phyloP scores from a whole-genome alignment of 2,329 filamentous ascomycete genomes.

The Leptosphaerulina australis region DNA sequence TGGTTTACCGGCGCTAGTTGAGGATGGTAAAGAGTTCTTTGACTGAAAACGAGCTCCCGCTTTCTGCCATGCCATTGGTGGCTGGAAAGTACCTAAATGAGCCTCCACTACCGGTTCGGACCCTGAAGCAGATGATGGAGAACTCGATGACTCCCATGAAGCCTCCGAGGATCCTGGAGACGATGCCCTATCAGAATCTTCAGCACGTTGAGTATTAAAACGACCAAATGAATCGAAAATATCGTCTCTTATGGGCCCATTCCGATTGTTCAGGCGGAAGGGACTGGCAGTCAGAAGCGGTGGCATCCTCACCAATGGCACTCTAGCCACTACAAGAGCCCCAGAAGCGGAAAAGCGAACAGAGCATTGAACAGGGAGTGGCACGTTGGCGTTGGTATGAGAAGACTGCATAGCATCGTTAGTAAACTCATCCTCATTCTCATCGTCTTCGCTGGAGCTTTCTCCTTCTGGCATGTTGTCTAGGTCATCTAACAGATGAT shows the following conservation, averaged over 20 bases:
- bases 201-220: conserved; percentile 27
- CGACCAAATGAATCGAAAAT: conserved; percentile 70
- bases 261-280: conserved; percentile 38
- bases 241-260: conserved; percentile 50
- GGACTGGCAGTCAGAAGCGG: conserved; percentile 28
- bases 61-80: conserved; percentile 60
- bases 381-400: conserved; percentile 68
- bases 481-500: conserved; percentile 58
- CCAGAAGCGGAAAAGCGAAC: conserved; percentile 64
- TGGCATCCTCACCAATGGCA: conserved; percentile 53
- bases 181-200: conserved; percentile 32
- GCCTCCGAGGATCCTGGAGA: conserved; percentile 37
- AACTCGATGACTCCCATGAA: conserved; percentile 48
- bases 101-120: conserved; percentile 50
- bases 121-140: conserved; percentile 46
- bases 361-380: conserved; percentile 64
- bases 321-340: conserved; percentile 56
- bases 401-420: conserved; percentile 59
- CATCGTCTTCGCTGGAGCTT: conserved; percentile 84
- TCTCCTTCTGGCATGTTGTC: conserved; percentile 61
- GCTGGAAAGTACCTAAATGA: conserved; percentile 53
- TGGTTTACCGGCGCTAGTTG: conserved; percentile 33
- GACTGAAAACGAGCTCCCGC: conserved; percentile 61
- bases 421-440: conserved; percentile 59
- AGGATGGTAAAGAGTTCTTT: conserved; percentile 52